These are phyloP conservation scores for Aspergillus nanangensis DNA, from an alignment of 495 filamentous ascomycete species.

Conservation along the genomic window DNA sequence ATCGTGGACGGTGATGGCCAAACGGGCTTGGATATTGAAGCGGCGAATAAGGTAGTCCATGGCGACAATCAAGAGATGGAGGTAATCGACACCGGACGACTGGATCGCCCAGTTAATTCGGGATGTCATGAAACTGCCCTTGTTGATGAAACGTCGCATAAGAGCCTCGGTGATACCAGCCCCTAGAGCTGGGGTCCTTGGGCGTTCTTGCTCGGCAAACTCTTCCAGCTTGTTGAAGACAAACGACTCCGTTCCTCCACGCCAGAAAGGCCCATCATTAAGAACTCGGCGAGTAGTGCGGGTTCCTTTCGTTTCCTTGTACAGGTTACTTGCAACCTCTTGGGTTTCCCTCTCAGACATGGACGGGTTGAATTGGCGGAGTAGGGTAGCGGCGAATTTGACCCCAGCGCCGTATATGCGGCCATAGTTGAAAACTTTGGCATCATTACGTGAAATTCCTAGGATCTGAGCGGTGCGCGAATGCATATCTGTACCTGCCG, in stretches of 20 bases:
- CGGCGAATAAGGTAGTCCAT: conserved; percentile 94
- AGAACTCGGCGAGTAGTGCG: conserved; percentile 68
- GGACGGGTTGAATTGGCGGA: conserved; percentile 87
- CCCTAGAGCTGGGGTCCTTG: conserved; percentile 88
- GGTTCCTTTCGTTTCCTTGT: conserved; percentile 82
- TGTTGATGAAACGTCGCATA: conserved; percentile 79
- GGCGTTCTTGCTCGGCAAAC: conserved; percentile 90
- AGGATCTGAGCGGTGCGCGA: conserved; percentile 89
- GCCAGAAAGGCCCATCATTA: conserved; percentile 79
- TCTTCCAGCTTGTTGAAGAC: conserved; percentile 98
- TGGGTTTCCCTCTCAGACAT: conserved; percentile 73
- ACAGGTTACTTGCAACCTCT: conserved; percentile 72
- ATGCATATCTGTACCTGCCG: conserved; percentile 90
- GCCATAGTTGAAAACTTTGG: conserved; percentile 98
- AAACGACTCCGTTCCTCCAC: conserved; percentile 92
- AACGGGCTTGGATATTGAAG: conserved; percentile 76
- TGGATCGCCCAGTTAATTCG: conserved; percentile 99
- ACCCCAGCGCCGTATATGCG: conserved; percentile 95
- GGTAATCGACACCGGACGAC: conserved; percentile 93
- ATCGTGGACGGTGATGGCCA: conserved; percentile 95
- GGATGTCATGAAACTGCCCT: conserved; percentile 89
- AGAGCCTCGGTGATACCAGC: conserved; percentile 96
- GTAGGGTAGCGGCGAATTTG: conserved; percentile 84
- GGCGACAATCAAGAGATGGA: conserved; percentile 85
- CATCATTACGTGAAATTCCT: conserved; percentile 89